Percentiles rank a stretch among this genome's conserved stretches.
These are phyloP conservation scores for Syzygium grande DNA, from an alignment of 345 rosid genomes.

Conservation along the genomic window DNA sequence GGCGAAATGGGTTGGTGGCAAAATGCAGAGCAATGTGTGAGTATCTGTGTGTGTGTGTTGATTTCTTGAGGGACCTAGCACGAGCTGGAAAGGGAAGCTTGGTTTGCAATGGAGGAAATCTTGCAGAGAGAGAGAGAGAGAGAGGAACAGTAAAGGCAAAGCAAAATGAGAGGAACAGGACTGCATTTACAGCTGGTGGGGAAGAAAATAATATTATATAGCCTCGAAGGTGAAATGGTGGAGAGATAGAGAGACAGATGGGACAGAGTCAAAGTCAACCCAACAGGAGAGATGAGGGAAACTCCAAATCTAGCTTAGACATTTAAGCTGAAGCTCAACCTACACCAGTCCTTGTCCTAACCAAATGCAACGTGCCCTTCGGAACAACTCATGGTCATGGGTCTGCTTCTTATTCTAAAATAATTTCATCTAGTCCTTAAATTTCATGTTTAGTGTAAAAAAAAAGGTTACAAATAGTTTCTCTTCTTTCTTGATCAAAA, in stretches of 20 bases:
- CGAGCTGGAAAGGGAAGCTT: conserved; percentile 71
- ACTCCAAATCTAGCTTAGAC: neutral
- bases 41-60: neutral
- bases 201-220: neutral
- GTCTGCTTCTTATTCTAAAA: neutral
- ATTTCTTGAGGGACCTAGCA: conserved; percentile 17
- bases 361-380: neutral
- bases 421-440: neutral
- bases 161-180: conserved; percentile 13
- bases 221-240: neutral
- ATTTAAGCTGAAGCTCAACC: neutral
- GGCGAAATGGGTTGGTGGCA: conserved; percentile 15
- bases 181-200: conserved; percentile 31
- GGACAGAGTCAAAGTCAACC: neutral
- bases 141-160: conserved; percentile 41
- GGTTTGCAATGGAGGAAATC: conserved; percentile 90
- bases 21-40: conserved; percentile 46
- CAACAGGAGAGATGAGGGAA: neutral
- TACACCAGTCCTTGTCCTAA: neutral
- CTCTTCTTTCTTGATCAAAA: neutral
- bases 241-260: neutral
- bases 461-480: neutral
- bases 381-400: neutral
- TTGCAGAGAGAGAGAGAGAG: conserved; percentile 14
- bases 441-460: neutral